Conservation (phyloP, 495 filamentous ascomycete genomes). For the Penicillium longicatenatum region DNA sequence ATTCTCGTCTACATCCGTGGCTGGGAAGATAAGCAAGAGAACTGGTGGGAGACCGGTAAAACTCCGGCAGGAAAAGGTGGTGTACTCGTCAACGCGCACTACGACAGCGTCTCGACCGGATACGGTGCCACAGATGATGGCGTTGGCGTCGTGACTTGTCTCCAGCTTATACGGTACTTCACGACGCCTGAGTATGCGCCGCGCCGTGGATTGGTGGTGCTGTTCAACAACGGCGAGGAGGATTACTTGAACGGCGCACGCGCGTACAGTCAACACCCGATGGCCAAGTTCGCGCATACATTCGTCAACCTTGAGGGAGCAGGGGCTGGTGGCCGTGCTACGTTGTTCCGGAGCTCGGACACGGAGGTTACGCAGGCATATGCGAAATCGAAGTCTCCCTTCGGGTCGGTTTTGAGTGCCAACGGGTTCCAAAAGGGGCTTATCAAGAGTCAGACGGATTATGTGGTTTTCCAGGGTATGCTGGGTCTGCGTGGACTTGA, state of each 20-base stretch:
- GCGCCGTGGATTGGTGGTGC: constrained; percentile 74
- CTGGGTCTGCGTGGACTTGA: constrained; percentile 87
- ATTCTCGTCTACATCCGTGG: constrained; percentile 90
- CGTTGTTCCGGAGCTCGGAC: constrained; percentile 83
- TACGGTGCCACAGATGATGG: constrained; percentile 94
- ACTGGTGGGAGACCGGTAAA: constrained; percentile 61
- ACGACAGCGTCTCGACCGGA: constrained; percentile 91
- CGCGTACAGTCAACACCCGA: constrained; percentile 80
- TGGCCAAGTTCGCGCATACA: constrained; percentile 73
- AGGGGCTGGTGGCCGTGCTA: constrained; percentile 87
- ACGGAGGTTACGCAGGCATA: constrained; percentile 83
- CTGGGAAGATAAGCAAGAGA: constrained; percentile 63
- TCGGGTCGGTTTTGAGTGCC: constrained; percentile 76
- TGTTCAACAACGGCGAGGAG: constrained; percentile 97
- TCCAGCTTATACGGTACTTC: constrained; percentile 91
- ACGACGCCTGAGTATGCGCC: constrained; percentile 74
- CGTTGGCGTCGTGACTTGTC: constrained; percentile 78
- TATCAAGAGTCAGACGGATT: constrained; percentile 86
- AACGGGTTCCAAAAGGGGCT: constrained; percentile 81
- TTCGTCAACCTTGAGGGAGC: constrained; percentile 96
- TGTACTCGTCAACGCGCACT: constrained; percentile 92
- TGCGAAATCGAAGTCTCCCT: constrained; percentile 68
- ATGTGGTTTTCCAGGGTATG: constrained; percentile 77
- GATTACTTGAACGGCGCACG: constrained; percentile 88
- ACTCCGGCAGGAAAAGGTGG: constrained; percentile 64